These are phyloP conservation scores for Platanthera guangdongensis DNA, from an alignment of 106 monocot species.

Conservation along the genomic window DNA sequence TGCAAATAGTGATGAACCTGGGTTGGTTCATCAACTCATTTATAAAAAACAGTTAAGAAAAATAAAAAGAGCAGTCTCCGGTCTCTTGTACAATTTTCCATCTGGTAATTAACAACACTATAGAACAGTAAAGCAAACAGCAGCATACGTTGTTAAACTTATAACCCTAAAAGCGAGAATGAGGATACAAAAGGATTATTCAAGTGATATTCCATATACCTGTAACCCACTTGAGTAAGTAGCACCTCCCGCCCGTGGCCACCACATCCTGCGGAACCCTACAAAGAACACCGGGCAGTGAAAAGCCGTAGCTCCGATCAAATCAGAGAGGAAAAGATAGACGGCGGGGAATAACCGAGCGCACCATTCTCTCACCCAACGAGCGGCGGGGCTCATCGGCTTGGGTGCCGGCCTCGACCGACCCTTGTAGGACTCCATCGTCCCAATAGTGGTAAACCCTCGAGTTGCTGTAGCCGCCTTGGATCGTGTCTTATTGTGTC, in stretches of 20 bases:
- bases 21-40: not conserved
- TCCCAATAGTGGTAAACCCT: not conserved
- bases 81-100: not conserved
- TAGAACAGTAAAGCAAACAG: not conserved
- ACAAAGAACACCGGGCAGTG: not conserved
- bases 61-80: not conserved
- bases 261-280: conserved; percentile 25
- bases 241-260: conserved; percentile 17
- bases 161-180: not conserved
- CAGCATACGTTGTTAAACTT: not conserved
- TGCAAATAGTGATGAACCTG: not conserved
- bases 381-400: conserved; percentile 8
- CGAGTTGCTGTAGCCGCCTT: not conserved
- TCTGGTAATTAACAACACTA: not conserved
- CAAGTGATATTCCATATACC: not conserved
- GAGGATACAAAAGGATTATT: not conserved
- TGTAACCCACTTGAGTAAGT: conserved; percentile 15
- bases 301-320: not conserved
- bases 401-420: not conserved
- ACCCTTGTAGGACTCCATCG: not conserved
- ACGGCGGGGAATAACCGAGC: not conserved
- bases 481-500: not conserved
- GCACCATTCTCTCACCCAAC: conserved; percentile 20
- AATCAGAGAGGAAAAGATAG: not conserved
- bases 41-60: not conserved